Evolutionary conservation across 148 eudicot species (phyloP).

Genomic region (Rhododendron mucronatum): DNA sequence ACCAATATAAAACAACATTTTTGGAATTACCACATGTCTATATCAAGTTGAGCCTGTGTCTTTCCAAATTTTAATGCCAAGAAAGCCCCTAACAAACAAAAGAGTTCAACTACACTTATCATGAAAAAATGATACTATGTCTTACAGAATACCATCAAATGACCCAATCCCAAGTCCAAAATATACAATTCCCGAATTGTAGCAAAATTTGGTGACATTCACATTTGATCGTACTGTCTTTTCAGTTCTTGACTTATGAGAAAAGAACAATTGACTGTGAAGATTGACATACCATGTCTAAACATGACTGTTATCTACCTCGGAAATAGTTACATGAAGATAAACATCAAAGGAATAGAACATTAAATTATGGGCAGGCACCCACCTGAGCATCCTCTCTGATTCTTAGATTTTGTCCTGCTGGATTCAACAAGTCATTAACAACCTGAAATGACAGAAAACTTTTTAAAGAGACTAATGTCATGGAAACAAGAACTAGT

Average conservation of each 20-base stretch:
- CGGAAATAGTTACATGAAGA: neutral
- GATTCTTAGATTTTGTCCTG: constrained; percentile 91
- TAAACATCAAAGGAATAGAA: constrained; percentile 10
- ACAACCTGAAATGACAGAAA: constrained; percentile 64
- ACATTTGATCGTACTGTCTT: neutral
- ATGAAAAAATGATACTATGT: neutral
- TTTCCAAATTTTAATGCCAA: neutral
- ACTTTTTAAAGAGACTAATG: constrained; percentile 6
- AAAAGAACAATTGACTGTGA: neutral
- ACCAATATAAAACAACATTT: neutral
- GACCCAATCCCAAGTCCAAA: neutral
- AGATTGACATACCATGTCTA: neutral
- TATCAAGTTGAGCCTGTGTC: neutral
- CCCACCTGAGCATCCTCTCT: constrained; percentile 87
- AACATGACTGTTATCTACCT: neutral
- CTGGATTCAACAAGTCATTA: constrained; percentile 96
- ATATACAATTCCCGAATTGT: neutral
- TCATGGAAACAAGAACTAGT: neutral
- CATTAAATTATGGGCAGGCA: constrained; percentile 19
- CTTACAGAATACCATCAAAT: neutral
- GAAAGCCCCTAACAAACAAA: neutral
- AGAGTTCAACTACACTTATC: neutral
- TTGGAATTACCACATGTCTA: neutral
- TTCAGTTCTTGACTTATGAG: neutral
- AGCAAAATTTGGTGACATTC: constrained; percentile 1